Conservation (phyloP, 306 rosid genomes). For the Hippophae gyantsensis region DNA sequence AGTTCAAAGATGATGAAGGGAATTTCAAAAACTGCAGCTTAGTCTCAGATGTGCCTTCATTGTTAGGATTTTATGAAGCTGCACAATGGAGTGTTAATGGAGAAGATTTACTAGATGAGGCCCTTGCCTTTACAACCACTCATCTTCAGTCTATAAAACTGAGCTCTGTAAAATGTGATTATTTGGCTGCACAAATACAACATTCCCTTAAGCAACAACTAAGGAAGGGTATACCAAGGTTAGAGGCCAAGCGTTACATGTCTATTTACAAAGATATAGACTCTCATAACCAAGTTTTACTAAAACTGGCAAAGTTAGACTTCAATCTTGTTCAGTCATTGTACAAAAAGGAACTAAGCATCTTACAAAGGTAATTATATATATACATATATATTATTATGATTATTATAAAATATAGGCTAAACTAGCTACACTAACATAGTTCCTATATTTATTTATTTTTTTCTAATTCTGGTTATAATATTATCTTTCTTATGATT, state of each 20-base stretch:
- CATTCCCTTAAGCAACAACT: slow-evolving; percentile 41
- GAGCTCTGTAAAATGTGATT: background rate
- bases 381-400: too few species aligned
- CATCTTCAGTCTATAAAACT: slow-evolving; percentile 20
- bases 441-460: too few species aligned
- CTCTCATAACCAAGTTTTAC: slow-evolving; percentile 15
- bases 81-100: slow-evolving; percentile 31
- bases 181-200: slow-evolving; percentile 15
- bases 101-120: slow-evolving; percentile 37
- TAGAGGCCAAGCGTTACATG: slow-evolving; percentile 39
- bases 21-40: slow-evolving; percentile 18
- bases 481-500: too few species aligned
- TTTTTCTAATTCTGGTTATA: too few species aligned
- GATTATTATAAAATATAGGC: background rate
- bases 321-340: slow-evolving; percentile 37
- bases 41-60: slow-evolving; percentile 23
- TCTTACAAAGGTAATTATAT: slow-evolving; percentile 25
- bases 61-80: slow-evolving; percentile 44
- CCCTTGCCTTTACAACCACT: slow-evolving; percentile 21
- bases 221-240: slow-evolving; percentile 27
- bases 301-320: slow-evolving; percentile 35
- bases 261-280: slow-evolving; percentile 21
- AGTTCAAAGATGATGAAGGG: slow-evolving; percentile 16
- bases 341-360: slow-evolving; percentile 27
- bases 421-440: too few species aligned